Percentiles rank a stretch among this genome's conserved stretches.
Evolutionary conservation across 768 basidiomycete species (phyloP).

Genomic region (Tylopilus balloui): DNA sequence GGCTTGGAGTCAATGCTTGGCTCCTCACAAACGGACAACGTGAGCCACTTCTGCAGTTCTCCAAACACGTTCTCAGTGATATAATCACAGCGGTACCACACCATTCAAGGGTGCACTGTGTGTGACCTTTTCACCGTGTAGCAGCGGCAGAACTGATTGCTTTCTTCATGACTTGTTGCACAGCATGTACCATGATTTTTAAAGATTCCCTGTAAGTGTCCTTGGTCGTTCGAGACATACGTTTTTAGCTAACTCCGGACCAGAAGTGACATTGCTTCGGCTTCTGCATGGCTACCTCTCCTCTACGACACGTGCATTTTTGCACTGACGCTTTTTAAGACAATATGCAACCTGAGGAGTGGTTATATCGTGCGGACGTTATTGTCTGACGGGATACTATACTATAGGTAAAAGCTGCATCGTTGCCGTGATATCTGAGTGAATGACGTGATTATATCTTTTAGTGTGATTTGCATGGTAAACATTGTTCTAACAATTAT

Average conservation of each 20-base stretch:
- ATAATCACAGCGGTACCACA: slow-evolving; percentile 14
- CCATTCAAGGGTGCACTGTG: slow-evolving; percentile 4
- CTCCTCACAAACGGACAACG: slow-evolving; percentile 48
- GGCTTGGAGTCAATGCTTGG: slow-evolving; percentile 50
- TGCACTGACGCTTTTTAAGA: slow-evolving; percentile 31
- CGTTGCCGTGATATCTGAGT: not conserved
- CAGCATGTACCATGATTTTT: slow-evolving; percentile 43
- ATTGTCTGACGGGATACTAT: slow-evolving; percentile 33
- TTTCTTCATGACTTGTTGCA: not conserved
- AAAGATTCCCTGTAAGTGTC: slow-evolving; percentile 19
- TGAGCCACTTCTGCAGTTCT: slow-evolving; percentile 27
- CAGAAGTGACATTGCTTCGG: slow-evolving; percentile 27
- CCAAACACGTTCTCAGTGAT: slow-evolving; percentile 1
- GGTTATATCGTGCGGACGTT: slow-evolving; percentile 23
- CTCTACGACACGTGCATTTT: slow-evolving; percentile 38
- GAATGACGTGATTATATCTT: not conserved
- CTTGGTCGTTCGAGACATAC: not conserved
- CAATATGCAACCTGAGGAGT: slow-evolving; percentile 17
- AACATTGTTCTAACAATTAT: slow-evolving; percentile 38
- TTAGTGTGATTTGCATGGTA: slow-evolving; percentile 37
- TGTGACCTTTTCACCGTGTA: not conserved
- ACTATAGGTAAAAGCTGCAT: slow-evolving; percentile 28
- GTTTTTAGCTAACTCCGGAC: not conserved
- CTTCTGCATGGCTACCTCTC: slow-evolving; percentile 40
- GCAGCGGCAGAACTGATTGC: slow-evolving; percentile 31